These are phyloP conservation scores for Amanita subjunquillea DNA, from an alignment of 768 basidiomycete genomes.

Conservation along the genomic window DNA sequence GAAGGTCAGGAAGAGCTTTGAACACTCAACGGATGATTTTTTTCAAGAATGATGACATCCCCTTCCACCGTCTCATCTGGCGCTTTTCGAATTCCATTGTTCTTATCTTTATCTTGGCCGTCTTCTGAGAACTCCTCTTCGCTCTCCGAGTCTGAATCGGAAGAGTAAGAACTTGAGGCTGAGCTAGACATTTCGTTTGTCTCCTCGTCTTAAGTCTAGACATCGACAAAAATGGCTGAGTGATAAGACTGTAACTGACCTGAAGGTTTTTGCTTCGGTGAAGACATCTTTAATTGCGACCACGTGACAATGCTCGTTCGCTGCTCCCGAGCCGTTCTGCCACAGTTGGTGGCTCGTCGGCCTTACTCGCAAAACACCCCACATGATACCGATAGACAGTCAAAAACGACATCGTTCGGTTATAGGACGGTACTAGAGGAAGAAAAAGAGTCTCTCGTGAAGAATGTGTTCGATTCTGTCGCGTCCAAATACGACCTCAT, in stretches of 20 bases:
- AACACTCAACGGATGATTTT: constrained; percentile 24
- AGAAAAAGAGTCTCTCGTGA: constrained; percentile 82
- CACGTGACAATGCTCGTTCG: background rate
- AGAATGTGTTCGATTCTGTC: constrained; percentile 90
- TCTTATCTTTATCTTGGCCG: constrained; percentile 33
- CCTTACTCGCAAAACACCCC: background rate
- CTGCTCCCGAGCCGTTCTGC: background rate
- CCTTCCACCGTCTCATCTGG: constrained; percentile 27
- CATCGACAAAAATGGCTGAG: background rate
- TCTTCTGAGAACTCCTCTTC: constrained; percentile 42
- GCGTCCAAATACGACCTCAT: constrained; percentile 94
- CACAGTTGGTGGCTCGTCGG: background rate
- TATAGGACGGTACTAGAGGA: constrained; percentile 84
- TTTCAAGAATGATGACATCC: constrained; percentile 42
- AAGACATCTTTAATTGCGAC: background rate
- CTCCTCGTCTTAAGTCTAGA: background rate
- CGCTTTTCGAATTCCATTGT: constrained; percentile 26
- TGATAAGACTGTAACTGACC: background rate
- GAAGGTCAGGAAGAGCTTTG: constrained; percentile 1
- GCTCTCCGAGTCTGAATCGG: constrained; percentile 18
- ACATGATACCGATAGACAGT: constrained; percentile 10
- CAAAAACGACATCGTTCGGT: constrained; percentile 78
- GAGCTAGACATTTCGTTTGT: background rate
- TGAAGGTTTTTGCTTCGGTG: background rate
- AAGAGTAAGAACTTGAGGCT: constrained; percentile 15